Percentiles rank a stretch among this genome's conserved stretches.
Evolutionary conservation across 2,329 filamentous ascomycete species (phyloP).

Genomic region (Talaromyces piceae): DNA sequence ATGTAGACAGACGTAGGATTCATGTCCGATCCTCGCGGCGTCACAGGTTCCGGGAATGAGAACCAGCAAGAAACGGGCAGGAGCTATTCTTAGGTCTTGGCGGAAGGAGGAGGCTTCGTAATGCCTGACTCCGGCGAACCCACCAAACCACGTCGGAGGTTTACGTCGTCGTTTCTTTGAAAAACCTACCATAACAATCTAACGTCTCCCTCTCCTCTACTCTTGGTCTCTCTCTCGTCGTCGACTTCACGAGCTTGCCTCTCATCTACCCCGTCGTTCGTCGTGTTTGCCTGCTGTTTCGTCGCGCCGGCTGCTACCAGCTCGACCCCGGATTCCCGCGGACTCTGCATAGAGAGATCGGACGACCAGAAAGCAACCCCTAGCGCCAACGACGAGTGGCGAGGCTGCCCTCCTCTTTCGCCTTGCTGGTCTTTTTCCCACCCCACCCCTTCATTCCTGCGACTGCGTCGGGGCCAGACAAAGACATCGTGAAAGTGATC

Average conservation of each 20-base stretch:
- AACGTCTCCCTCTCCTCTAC: not conserved
- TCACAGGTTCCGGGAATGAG: no score
- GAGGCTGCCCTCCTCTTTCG: not conserved
- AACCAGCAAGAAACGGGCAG: not conserved
- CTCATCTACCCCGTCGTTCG: not conserved
- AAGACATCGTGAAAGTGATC: not conserved
- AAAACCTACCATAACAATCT: not conserved
- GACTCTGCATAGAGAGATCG: no score
- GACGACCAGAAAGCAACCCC: not conserved
- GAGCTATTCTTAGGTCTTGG: conserved; percentile 8
- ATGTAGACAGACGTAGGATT: no score
- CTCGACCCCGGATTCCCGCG: no score
- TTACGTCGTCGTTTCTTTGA: conserved; percentile 1
- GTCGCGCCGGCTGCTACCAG: not conserved
- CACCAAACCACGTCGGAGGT: conserved; percentile 10
- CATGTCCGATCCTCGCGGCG: no score
- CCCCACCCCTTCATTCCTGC: no score
- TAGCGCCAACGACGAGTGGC: conserved; percentile 1
- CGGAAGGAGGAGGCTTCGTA: conserved; percentile 10
- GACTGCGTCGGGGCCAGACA: no score
- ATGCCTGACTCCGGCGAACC: conserved; percentile 4
- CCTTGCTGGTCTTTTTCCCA: no score
- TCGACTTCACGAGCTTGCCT: no score
- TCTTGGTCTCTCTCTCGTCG: no score
- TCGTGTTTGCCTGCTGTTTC: not conserved